Conservation (phyloP, 2,329 filamentous ascomycete genomes). For the Pseudogymnoascus sp. region DNA sequence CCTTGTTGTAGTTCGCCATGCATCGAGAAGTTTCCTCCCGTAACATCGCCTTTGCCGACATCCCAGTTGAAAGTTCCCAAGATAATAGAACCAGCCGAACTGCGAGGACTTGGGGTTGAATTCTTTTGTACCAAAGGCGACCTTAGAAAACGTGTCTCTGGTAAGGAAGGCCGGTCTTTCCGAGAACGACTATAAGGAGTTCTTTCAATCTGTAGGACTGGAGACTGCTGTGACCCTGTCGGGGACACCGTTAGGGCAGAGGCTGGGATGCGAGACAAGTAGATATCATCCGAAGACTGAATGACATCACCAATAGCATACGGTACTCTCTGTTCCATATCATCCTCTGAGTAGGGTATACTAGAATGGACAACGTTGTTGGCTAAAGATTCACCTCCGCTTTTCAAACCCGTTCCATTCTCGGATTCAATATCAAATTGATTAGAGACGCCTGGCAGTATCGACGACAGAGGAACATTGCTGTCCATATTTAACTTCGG, state of each 20-base stretch:
- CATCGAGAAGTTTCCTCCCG: neutral
- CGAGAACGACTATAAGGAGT: neutral
- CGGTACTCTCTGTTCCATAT: neutral
- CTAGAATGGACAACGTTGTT: neutral
- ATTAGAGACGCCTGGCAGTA: neutral
- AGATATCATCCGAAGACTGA: conserved; percentile 1
- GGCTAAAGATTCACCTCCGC: neutral
- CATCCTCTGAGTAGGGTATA: neutral
- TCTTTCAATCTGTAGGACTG: conserved; percentile 2
- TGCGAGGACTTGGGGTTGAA: neutral
- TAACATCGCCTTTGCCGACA: neutral
- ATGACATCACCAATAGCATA: conserved; percentile 1
- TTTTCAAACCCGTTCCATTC: neutral
- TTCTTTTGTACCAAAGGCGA: neutral
- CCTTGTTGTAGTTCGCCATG: neutral
- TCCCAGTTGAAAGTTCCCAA: conserved; percentile 5
- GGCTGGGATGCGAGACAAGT: neutral
- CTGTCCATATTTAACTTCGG: neutral
- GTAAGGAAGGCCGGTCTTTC: neutral
- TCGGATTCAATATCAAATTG: neutral
- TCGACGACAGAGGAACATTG: neutral
- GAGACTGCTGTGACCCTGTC: neutral
- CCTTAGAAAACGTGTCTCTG: neutral
- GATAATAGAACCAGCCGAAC: neutral
- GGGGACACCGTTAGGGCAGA: neutral